Evolutionary conservation across 75 land plant species (phyloP), one percentile per base, ranked within the genome.

Genomic region (Ceratopteris richardii): DNA sequence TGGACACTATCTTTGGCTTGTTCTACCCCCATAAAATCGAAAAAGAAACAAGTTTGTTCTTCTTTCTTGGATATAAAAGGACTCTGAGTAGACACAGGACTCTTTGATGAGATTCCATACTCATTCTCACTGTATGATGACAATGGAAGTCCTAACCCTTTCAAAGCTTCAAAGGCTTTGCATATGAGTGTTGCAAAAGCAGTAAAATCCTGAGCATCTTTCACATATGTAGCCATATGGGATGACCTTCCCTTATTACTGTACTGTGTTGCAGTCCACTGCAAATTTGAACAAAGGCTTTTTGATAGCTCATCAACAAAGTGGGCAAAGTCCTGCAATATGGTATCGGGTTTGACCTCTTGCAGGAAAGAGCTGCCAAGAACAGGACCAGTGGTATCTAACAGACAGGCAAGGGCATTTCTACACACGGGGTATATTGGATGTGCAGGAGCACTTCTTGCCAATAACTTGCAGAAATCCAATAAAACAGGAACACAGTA

Each of bases 401-500:
- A 64, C 69, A 90, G 29, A 17, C 72, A 64, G 17, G 77, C 91
- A 26, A 94, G 66, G 0, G 83, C 62, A 60, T 69, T 74, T 18
- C 98, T 81, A 57, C 96, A 90, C 0, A 37, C 13, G 0, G 63
- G 13, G 63, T 94, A 94, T 27, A 94, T 63, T 25, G 36, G 31
- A 42, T 83, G 81, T 28, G 66, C 54, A 7, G 79, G 79, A 28
- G 60, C 81, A 60, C 66, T 66, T 33, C 53, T 66, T 30, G 69
- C 63, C 21, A 94, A 75, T 64, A 83, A 63, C 69, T 77, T 81
- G 64, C 87, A 94, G 63, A 94, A 90, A 24, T 83, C 86, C 44
- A 94, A 56, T 31, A 94, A 73, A 31, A 94, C 69, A 1, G 78
- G 73, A 9, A 76, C 80, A 37, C 74, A 83, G 7, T 75, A 64